Evolutionary conservation across 345 rosid species (phyloP).

Genomic region (Eucalyptus regnans): DNA sequence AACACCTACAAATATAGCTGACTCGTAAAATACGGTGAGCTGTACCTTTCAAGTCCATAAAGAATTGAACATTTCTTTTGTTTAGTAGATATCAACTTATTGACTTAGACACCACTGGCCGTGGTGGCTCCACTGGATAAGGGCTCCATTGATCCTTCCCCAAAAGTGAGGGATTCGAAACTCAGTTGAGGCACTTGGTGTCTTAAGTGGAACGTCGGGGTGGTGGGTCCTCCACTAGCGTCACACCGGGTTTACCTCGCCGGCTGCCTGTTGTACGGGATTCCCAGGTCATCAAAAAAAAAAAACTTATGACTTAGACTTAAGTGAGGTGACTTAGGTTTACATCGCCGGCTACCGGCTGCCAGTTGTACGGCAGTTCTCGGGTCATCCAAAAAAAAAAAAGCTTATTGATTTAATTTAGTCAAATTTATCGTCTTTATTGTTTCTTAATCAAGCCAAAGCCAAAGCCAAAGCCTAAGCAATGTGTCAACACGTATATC

Average conservation of each 20-base stretch:
- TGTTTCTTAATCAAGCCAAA: not conserved
- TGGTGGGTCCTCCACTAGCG: rapidly evolving
- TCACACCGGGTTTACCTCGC: too few relatives aligned
- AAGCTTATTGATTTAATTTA: too few relatives aligned
- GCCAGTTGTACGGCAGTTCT: rapidly evolving
- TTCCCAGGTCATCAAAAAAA: rapidly evolving
- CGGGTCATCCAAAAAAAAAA: too few relatives aligned
- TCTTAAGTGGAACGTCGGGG: rapidly evolving
- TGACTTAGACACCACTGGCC: too few relatives aligned
- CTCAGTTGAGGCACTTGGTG: too few relatives aligned
- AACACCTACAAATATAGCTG: not conserved
- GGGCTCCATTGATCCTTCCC: too few relatives aligned
- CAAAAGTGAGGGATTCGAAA: too few relatives aligned
- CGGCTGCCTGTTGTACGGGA: too few relatives aligned
- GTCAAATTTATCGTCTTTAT: not conserved
- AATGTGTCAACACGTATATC: not conserved
- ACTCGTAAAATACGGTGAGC: not conserved
- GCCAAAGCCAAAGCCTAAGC: not conserved
- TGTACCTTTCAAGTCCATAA: not conserved
- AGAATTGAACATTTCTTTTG: not conserved
- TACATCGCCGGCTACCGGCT: rapidly evolving
- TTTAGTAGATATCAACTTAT: not conserved
- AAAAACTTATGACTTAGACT: too few relatives aligned
- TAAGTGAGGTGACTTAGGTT: rapidly evolving
- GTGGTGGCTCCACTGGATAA: too few relatives aligned